A percentile compares a stretch with the other conserved stretches of the same genome.
These are phyloP conservation scores for Colletotrichum camelliae DNA, from an alignment of 2,329 filamentous ascomycete species.

Conservation along the genomic window DNA sequence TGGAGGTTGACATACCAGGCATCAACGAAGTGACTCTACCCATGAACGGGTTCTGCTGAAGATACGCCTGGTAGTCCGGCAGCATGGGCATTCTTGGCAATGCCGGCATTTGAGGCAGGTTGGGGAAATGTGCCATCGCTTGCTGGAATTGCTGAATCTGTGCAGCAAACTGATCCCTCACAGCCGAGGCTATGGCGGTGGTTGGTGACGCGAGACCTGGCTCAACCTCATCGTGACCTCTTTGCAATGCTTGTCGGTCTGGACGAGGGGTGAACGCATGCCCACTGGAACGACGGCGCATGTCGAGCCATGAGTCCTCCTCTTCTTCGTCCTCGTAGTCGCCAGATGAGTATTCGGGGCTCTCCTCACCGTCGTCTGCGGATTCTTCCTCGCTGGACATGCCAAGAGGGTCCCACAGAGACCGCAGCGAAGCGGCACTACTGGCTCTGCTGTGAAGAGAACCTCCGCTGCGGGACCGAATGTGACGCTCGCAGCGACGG, in stretches of 20 bases:
- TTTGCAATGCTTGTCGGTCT: conserved; percentile 9
- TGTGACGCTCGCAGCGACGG: conserved; percentile 64
- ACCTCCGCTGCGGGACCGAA: conserved; percentile 70
- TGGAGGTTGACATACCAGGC: conserved; percentile 62
- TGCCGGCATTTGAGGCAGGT: conserved; percentile 61
- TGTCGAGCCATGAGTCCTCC: conserved; percentile 42
- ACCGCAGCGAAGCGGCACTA: conserved; percentile 71
- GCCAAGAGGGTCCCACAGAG: conserved; percentile 65
- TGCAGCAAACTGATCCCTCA: conserved; percentile 75
- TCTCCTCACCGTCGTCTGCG: conserved; percentile 44
- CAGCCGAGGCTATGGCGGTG: conserved; percentile 68
- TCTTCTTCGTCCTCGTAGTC: conserved; percentile 49
- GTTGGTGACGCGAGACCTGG: conserved; percentile 55
- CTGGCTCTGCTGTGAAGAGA: conserved; percentile 65
- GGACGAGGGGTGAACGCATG: conserved; percentile 27
- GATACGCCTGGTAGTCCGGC: conserved; percentile 75
- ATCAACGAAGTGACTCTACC: conserved; percentile 76
- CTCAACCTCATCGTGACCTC: conserved; percentile 21
- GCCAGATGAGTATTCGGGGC: conserved; percentile 50
- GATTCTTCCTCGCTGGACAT: conserved; percentile 47
- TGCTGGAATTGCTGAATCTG: conserved; percentile 82
- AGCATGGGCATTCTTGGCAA: conserved; percentile 66
- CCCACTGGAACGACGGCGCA: conserved; percentile 36
- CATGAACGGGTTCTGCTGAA: conserved; percentile 65
- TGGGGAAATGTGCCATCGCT: conserved; percentile 65